Base-by-base conservation (phyloP, 257 asterid genomes). In the Ligustrum vulgare region DNA sequence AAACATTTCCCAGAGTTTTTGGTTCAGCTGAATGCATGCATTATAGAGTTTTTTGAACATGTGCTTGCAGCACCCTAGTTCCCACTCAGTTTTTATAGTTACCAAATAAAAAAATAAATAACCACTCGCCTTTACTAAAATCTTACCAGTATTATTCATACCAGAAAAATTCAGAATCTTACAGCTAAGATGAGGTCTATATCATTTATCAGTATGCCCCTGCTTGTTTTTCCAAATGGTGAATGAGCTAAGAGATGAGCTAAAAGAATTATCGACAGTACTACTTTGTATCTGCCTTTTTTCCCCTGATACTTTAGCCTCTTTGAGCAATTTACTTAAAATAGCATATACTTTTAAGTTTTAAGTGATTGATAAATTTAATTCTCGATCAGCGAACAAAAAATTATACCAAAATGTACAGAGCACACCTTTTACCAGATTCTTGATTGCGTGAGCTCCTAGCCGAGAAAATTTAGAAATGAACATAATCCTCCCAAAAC, bases 401-500 rank as follows among this genome's bases (percentile, higher is more conserved):
- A 81, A 41, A 75, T 43, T 7, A 75, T 75, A 37, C 33, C 41
- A 77, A 36, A 60, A 32, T 33, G 60, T 45, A 77, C 43, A 79
- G 45, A 74, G n/a, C 80, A 35, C 13, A 87, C 89, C 86, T 80
- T 84, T 80, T 64, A 75, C 82, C 66, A 80, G 71, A 62, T 67
- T 79, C 72, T 77, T 79, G 76, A 81, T 34, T 75, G 87, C 51
- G 69, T 78, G 77, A 56, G 80, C 83, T 71, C 87, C 87, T 54
- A 76, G 86, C 81, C 81, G 82, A 73, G 60, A 82, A 73, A 84
- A 82, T 78, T 81, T 82, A 36, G 84, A 82, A 77, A 87, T 64
- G 73, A 82, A 84, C 91, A 87, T 87, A 79, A 80, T 84, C 85
- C 77, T 70, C 73, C 71, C 77, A 83, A 81, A 87, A 77, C 81